Evolutionary conservation across 2,329 filamentous ascomycete genomes (phyloP), one percentile per base, ranked within the genome.

Genomic region (Pseudogymnoascus sp.): DNA sequence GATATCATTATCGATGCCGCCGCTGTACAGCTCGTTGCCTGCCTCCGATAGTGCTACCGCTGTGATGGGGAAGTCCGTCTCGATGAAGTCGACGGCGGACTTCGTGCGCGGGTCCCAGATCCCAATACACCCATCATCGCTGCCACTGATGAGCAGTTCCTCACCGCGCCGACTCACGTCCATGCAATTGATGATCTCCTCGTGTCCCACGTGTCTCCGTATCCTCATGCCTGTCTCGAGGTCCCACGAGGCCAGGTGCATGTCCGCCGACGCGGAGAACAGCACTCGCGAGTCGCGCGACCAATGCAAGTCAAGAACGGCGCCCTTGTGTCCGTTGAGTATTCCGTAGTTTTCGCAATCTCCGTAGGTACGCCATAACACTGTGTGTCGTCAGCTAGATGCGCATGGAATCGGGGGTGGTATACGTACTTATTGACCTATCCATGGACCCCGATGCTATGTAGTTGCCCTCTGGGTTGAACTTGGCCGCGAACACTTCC

Each of bases 371-470:
- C 89, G 86, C 95, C 95, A 99, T 31, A 99, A 83, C 77, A 97
- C 91, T 96, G 33, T 53, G 47, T 72, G 71, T 65, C 62, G 73
- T 65, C n/a, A 64, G 21, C 23, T 26, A n/a, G 21, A 57, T 53
- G 31, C 11, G 11, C 23, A 17, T 15, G 13, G 15, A 62, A 36
- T 42, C 60, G 21, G 26, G 28, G 23, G 21, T 40, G 50, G 13
- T 11, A 9, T 40, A 47, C 88, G 64, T 79, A 96, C 91, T 81
- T 70, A 99, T 95, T 64, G 87, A 90, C 70, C 93, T 85, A 74
- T 99, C 95, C 90, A 97, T 96, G 11, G 91, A 95, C 8, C 91
- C 93, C 1, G 95, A 97, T 44, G 95, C 95, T 70, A 97, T 95
- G 67, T 91, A 82, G 67, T 92, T 88, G 47, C 93, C 93, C 1